Base-by-base conservation (phyloP, 345 rosid species). In the Salix purpurea region DNA sequence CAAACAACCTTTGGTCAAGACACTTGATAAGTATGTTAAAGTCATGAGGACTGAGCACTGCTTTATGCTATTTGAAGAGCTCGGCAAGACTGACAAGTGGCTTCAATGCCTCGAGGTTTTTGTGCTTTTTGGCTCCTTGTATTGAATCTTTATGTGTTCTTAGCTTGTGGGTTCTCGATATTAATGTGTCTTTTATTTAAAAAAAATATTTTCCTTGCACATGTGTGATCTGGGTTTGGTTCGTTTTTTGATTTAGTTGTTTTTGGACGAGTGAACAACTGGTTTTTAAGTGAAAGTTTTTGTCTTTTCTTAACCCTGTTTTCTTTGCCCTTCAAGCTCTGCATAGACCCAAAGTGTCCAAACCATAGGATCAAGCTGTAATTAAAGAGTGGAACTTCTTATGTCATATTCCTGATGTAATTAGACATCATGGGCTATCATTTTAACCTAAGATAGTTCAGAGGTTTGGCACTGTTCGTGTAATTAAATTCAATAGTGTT, bases 51-150 rank as follows among this genome's bases (percentile, higher is more conserved):
- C 90, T 26, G 91, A 92, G 42, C 97, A 95, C 78, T 91, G 99
- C 76, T 92, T 95, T 72, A 71, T 90, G 72, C 89, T 94, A 73
- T 94, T 94, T 77, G 98, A 94, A 83, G 97, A 94, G 86, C 97
- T 94, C 67, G 98, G 97, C 19, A 91, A 83, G 87, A 64, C 80
- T 44, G 97, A 90, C 37, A 89, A 91, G 46, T 94, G 98, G 97
- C 91, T 89, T 11, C 94, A 91, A 48, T 94, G 98, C 82, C 94
- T 94, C 62, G 95, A 92, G 97, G 98, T 92, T 75, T 72, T 34
- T 50, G 56, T 50, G 24, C 7, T 39, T 36, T 37, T 3, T 30
- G 21, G 16, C 46, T 74, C 44, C 72, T n/a, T 66, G 39, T 15
- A 32, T 61, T 68, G 40, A n/a, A 12, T 23, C 24, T 36, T 68